These are phyloP conservation scores for Aurifilum marmelostoma DNA, from an alignment of 2,329 filamentous ascomycete species.

Conservation along the genomic window DNA sequence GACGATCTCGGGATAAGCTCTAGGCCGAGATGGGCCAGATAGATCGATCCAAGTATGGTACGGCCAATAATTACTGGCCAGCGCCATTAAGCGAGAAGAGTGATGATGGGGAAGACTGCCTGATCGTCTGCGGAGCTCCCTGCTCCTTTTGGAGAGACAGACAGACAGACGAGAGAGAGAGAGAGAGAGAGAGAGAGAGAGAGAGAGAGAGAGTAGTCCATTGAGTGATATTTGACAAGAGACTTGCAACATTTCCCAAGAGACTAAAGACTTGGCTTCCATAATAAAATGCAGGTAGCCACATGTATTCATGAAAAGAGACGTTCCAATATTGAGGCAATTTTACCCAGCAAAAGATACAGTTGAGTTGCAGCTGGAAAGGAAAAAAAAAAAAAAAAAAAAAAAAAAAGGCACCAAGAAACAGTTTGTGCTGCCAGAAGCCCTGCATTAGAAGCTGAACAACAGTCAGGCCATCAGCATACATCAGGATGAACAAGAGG, in stretches of 20 bases:
- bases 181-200: too few species aligned
- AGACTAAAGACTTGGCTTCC: not conserved
- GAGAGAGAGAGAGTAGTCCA: too few species aligned
- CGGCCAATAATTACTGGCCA: constrained; percentile 10
- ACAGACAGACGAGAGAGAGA: too few species aligned
- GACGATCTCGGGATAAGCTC: constrained; percentile 10
- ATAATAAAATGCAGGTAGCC: constrained; percentile 18
- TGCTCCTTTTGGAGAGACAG: not conserved
- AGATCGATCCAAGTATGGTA: constrained; percentile 4
- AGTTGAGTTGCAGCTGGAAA: constrained; percentile 1
- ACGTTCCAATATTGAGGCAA: not conserved
- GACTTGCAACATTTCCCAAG: not conserved
- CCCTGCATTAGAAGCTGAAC: constrained; percentile 5
- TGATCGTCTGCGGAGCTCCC: not conserved
- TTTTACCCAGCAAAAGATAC: not conserved
- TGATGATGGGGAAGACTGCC: not conserved
- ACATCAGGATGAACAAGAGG: not conserved
- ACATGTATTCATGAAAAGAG: not conserved
- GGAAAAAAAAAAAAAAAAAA: too few species aligned
- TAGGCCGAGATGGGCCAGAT: not conserved
- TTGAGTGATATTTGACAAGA: not conserved
- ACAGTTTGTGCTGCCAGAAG: constrained; percentile 9
- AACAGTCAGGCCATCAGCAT: constrained; percentile 3
- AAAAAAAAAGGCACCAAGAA: constrained; percentile 7
- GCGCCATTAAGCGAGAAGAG: constrained; percentile 3